These are phyloP conservation scores for Paramecium bursaria DNA, from an alignment of 73 alveolate species.

Conservation along the genomic window DNA sequence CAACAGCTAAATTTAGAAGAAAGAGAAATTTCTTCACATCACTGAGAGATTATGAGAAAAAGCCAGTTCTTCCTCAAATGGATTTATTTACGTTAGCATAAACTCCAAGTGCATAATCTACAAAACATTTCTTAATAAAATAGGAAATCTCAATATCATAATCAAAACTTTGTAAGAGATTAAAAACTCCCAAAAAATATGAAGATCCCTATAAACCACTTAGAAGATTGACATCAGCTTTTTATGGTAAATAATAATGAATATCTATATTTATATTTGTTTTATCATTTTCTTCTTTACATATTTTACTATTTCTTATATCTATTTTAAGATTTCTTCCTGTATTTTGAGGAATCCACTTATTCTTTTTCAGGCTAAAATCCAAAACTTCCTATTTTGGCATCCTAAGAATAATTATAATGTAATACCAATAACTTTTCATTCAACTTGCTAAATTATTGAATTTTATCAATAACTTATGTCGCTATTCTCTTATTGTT, in stretches of 20 bases:
- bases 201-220: constrained; percentile 31
- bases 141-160: neutral
- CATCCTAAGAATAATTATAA: too few relatives aligned
- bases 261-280: too few relatives aligned
- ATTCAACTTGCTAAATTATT: too few relatives aligned
- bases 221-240: constrained; percentile 10
- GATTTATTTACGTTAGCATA: constrained; percentile 18
- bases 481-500: too few relatives aligned
- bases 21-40: constrained; percentile 19
- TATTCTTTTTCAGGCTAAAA: too few relatives aligned
- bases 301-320: too few relatives aligned
- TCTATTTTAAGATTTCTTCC: too few relatives aligned
- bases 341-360: too few relatives aligned
- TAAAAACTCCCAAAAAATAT: neutral
- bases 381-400: too few relatives aligned
- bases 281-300: too few relatives aligned
- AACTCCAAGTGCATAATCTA: constrained; percentile 34
- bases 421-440: too few relatives aligned
- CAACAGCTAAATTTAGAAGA: constrained; percentile 4
- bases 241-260: constrained; percentile 15
- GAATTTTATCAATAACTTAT: too few relatives aligned
- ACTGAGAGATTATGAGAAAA: constrained; percentile 19
- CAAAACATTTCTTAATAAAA: constrained; percentile 3
- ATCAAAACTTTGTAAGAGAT: neutral
- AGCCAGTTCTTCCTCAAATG: neutral